These are phyloP conservation scores for Phytophthora hybrid DNA, from an alignment of 352 stramenopile genomes.

Conservation along the genomic window DNA sequence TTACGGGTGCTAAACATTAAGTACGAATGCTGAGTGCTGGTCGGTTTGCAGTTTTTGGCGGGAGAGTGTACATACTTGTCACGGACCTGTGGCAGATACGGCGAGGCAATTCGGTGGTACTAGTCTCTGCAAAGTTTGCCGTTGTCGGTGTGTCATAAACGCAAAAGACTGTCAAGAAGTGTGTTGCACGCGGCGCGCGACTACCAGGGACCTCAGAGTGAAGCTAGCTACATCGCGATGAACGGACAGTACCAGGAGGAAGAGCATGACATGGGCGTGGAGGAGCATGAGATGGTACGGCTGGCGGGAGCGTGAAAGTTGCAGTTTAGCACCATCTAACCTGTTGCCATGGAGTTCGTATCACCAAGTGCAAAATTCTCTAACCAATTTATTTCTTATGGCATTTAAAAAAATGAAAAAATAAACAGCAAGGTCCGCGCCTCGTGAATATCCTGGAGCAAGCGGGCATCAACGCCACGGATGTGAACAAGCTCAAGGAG, in stretches of 20 bases:
- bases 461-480: constrained; percentile 96
- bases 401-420: not conserved
- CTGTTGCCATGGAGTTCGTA: constrained; percentile 26
- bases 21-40: constrained; percentile 20
- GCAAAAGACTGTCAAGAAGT: not conserved
- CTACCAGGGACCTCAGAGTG: not conserved
- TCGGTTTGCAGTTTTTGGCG: constrained; percentile 18
- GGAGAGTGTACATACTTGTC: constrained; percentile 26
- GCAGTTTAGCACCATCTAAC: not conserved
- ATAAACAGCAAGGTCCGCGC: constrained; percentile 71
- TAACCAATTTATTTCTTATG: not conserved
- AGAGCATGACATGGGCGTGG: constrained; percentile 44
- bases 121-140: not conserved
- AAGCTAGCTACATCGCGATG: constrained; percentile 17
- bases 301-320: not conserved
- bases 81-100: constrained; percentile 3
- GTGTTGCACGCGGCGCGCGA: not conserved
- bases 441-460: constrained; percentile 94
- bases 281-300: constrained; percentile 58
- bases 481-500: constrained; percentile 99
- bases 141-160: not conserved
- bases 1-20: constrained; percentile 7
- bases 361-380: constrained; percentile 30
- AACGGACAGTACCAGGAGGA: constrained; percentile 57
- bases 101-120: not conserved